Percentiles rank a stretch among this genome's conserved stretches.
phyloP scores from a whole-genome alignment of 2,329 filamentous ascomycete species.

The Aspergillus fijiensis region DNA sequence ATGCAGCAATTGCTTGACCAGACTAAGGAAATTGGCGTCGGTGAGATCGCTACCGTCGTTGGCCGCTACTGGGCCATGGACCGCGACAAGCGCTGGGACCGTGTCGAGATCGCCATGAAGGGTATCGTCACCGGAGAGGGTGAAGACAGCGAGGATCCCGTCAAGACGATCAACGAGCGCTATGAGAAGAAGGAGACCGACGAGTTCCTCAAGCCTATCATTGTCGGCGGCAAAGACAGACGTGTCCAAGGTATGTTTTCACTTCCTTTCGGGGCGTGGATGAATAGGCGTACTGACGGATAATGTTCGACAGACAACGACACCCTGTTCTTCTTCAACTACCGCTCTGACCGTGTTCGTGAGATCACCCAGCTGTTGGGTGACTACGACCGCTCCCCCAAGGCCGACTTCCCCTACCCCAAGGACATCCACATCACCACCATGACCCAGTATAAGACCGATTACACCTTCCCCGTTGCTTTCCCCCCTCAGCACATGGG shows the following conservation, averaged over 20 bases:
- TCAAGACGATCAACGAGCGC: conserved; percentile 80
- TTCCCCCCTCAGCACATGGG: conserved; percentile 95
- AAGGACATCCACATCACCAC: conserved; percentile 84
- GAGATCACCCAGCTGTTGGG: conserved; percentile 95
- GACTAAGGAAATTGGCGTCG: conserved; percentile 78
- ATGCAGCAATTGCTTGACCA: conserved; percentile 82
- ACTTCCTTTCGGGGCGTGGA: not conserved
- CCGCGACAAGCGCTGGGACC: conserved; percentile 98
- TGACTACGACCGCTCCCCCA: conserved; percentile 84
- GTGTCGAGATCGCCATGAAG: conserved; percentile 85
- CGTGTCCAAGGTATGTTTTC: conserved; percentile 71
- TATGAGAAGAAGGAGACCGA: conserved; percentile 89
- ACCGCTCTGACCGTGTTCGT: conserved; percentile 94
- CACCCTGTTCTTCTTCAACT: conserved; percentile 99
- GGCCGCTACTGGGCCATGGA: conserved; percentile 99
- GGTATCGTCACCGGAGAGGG: conserved; percentile 84
- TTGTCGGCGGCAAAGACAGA: conserved; percentile 80
- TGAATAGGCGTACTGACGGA: conserved; percentile 14
- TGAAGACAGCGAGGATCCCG: conserved; percentile 78
- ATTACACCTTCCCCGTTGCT: conserved; percentile 88
- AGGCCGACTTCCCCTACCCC: conserved; percentile 89
- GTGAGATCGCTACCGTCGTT: conserved; percentile 87
- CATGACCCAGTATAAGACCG: conserved; percentile 98
- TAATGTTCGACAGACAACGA: conserved; percentile 66
- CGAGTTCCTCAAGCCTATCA: conserved; percentile 97